Base-by-base conservation (phyloP, 1,139 yeast species). In the Insectozyma bohioensis region DNA sequence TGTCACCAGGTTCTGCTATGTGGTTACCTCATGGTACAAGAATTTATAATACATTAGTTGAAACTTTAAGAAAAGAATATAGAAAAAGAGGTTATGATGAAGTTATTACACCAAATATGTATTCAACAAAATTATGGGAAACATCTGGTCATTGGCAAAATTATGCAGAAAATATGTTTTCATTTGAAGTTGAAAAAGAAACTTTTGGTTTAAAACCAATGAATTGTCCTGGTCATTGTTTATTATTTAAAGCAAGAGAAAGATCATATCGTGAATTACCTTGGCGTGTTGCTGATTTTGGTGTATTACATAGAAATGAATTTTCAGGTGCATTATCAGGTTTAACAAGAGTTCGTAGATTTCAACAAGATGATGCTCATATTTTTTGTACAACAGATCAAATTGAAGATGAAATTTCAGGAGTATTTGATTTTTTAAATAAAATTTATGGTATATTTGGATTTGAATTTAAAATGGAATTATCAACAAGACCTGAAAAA, bases 21-120 rank as follows among this genome's bases (percentile, higher is more conserved):
- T 90, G 97, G 96, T 76, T 92, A 52, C 98, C 98, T 34, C 97
- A 92, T 54, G 98, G 98, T 61, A 79, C 98, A 29, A 83, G 97
- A 69, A 88, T 92, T 54, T 92, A 88, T 74, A 86, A 85, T 63
- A 78, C 86, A 31, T 72, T 92, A 58, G 78, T 81, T 48, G 87
- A 83, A 13, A 67, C 86, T 60, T 59, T 92, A 64, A 79, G 94
- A 66, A 58, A 61, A 35, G 95, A 92, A 67, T 90, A 90, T 67
- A 79, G 83, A 58, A 78, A 74, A 63, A 83, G 97, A 66, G 97
- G 97, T 26, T 92, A 83, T 59, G 96, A 92, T 47, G 98, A 92
- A 71, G 97, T 92, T 45, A 90, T 92, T 56, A 88, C 97, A 45
- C 98, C 98, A 49, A 90, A 92, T 67, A 88, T 92, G 95, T 92